phyloP scores from a whole-genome alignment of 179 eudicot genomes.

The Silene noctiflora region DNA sequence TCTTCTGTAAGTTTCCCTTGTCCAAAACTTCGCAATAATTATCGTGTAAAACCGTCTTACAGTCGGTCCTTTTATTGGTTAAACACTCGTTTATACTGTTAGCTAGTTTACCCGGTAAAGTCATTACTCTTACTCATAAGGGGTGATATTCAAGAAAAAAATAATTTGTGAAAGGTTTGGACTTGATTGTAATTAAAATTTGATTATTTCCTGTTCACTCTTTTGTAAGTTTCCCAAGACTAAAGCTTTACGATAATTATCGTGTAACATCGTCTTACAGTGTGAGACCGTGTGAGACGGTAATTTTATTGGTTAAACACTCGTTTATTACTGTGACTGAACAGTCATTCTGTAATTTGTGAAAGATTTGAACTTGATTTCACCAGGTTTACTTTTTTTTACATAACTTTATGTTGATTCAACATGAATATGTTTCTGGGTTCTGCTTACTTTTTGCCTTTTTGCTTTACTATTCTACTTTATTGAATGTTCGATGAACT shows the following conservation, averaged over 20 bases:
- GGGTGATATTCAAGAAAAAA: too few relatives aligned
- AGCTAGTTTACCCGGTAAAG: too few relatives aligned
- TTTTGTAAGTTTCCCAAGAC: background rate
- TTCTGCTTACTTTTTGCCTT: constrained; percentile 22
- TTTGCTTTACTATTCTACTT: constrained; percentile 22
- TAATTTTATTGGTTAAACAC: too few relatives aligned
- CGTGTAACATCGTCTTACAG: too few relatives aligned
- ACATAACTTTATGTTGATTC: constrained; percentile 2
- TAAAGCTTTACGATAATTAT: background rate
- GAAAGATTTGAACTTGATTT: background rate
- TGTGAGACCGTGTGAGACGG: too few relatives aligned
- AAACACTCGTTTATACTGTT: too few relatives aligned
- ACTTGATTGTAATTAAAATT: background rate
- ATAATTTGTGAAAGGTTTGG: too few relatives aligned
- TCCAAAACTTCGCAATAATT: background rate
- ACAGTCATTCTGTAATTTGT: too few relatives aligned
- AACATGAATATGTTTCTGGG: constrained; percentile 9
- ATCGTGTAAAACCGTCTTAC: too few relatives aligned
- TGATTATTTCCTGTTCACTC: background rate
- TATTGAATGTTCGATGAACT: constrained; percentile 26
- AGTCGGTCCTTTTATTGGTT: too few relatives aligned
- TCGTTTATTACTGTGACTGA: too few relatives aligned
- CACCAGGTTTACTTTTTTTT: background rate
- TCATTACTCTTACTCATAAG: too few relatives aligned
- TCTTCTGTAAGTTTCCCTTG: background rate